Conservation (phyloP, 192 early-diverging fungal species). For the Thoreauomyces humboldtii region DNA sequence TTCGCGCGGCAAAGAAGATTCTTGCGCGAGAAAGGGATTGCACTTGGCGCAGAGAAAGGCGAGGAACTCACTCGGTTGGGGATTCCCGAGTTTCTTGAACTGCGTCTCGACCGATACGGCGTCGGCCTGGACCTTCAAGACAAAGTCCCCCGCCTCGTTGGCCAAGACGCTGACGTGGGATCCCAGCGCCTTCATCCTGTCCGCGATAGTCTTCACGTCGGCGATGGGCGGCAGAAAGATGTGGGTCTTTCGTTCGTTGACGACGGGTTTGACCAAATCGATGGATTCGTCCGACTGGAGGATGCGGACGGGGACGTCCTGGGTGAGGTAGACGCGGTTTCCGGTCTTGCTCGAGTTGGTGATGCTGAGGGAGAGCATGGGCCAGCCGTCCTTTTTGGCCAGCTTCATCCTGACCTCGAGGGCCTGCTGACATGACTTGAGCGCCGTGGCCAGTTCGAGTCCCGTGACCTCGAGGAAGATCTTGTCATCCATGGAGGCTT, state of each 20-base stretch:
- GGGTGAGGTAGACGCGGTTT: constrained; percentile 39
- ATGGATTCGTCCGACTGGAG: constrained; percentile 52
- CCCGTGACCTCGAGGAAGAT: constrained; percentile 69
- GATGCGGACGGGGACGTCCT: constrained; percentile 63
- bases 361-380: constrained; percentile 51
- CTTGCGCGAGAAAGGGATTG: too few relatives aligned
- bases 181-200: constrained; percentile 62
- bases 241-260: constrained; percentile 54
- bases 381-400: constrained; percentile 59
- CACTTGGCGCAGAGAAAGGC: background rate
- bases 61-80: constrained; percentile 44
- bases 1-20: too few relatives aligned
- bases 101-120: constrained; percentile 57
- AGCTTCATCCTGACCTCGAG: constrained; percentile 57
- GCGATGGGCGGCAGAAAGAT: constrained; percentile 76
- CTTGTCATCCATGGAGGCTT: constrained; percentile 57
- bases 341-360: constrained; percentile 42
- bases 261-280: constrained; percentile 58
- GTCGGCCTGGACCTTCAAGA: constrained; percentile 56
- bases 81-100: constrained; percentile 60
- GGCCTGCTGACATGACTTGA: constrained; percentile 58
- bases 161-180: constrained; percentile 65
- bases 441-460: constrained; percentile 64
- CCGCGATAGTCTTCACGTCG: constrained; percentile 60
- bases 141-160: constrained; percentile 68